Evolutionary conservation across 2,329 filamentous ascomycete species (phyloP).

Genomic region (Spiromastix sp.): DNA sequence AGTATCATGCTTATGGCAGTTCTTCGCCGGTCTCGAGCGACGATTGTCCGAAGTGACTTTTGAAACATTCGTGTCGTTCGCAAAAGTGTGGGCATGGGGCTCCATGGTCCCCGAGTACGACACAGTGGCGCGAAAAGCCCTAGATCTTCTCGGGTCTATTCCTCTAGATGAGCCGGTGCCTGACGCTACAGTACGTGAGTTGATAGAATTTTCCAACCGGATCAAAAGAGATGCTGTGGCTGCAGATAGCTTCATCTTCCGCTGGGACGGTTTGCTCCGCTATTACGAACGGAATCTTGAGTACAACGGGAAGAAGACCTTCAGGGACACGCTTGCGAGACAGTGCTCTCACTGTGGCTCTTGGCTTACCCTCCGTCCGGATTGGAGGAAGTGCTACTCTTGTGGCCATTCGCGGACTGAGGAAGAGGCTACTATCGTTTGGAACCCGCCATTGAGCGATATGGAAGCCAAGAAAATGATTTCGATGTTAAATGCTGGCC

Average conservation of each 20-base stretch:
- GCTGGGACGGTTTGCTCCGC: conserved; percentile 4
- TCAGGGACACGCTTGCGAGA: conserved; percentile 2
- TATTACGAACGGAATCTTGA: conserved; percentile 5
- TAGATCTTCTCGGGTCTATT: conserved; percentile 5
- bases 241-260: neutral
- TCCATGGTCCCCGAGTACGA: conserved; percentile 4
- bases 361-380: conserved; percentile 2
- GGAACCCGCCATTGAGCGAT: too few relatives aligned
- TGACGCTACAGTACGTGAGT: conserved; percentile 2
- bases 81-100: conserved; percentile 4
- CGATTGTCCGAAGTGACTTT: neutral
- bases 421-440: too few relatives aligned
- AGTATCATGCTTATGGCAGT: conserved; percentile 15
- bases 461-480: too few relatives aligned
- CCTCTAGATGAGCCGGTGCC: conserved; percentile 4
- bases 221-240: conserved; percentile 1
- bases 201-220: conserved; percentile 5
- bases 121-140: conserved; percentile 5
- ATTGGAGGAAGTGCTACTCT: conserved; percentile 7
- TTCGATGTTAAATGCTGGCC: too few relatives aligned
- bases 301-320: conserved; percentile 2
- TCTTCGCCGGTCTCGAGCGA: conserved; percentile 7
- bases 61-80: conserved; percentile 2
- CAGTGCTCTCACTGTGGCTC: conserved; percentile 5
- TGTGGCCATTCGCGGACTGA: too few relatives aligned